Evolutionary conservation across 352 stramenopile genomes (phyloP).

Genomic region (Plasmopara viticola): DNA sequence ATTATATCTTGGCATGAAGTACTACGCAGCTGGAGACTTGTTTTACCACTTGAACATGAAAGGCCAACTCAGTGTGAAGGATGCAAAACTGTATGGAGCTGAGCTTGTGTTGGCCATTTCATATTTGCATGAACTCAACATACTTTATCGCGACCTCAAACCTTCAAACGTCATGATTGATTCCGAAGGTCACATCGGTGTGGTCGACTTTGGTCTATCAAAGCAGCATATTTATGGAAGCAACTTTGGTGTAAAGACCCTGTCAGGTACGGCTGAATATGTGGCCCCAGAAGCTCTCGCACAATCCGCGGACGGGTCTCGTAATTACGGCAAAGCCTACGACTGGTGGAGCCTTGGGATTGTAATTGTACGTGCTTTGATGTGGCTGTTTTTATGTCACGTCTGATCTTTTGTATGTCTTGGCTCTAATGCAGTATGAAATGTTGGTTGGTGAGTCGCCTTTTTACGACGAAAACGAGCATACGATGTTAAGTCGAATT

Average conservation of each 20-base stretch:
- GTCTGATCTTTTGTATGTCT: background rate
- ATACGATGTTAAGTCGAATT: slow-evolving; percentile 84
- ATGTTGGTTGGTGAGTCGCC: slow-evolving; percentile 83
- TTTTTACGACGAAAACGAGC: slow-evolving; percentile 87
- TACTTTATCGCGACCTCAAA: slow-evolving; percentile 84
- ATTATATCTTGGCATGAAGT: slow-evolving; percentile 88
- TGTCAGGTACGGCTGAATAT: slow-evolving; percentile 84
- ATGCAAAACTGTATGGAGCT: slow-evolving; percentile 72
- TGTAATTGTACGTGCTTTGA: slow-evolving; percentile 62
- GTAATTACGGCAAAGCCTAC: slow-evolving; percentile 85
- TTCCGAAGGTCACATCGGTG: slow-evolving; percentile 79
- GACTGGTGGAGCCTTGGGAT: slow-evolving; percentile 87
- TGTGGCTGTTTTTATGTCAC: background rate
- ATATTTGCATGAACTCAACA: slow-evolving; percentile 87
- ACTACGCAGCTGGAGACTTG: slow-evolving; percentile 81
- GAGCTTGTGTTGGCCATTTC: slow-evolving; percentile 85
- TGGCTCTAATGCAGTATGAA: slow-evolving; percentile 54
- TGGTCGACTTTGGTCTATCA: slow-evolving; percentile 85
- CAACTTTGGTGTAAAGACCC: slow-evolving; percentile 78
- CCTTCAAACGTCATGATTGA: slow-evolving; percentile 89
- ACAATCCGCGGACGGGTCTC: slow-evolving; percentile 69
- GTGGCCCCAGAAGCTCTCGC: slow-evolving; percentile 78
- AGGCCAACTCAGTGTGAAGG: slow-evolving; percentile 50
- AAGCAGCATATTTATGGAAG: slow-evolving; percentile 87
- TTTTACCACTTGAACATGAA: slow-evolving; percentile 88